These are phyloP conservation scores for Cladosporium oxysporum DNA, from an alignment of 2,329 filamentous ascomycete species.

Conservation along the genomic window DNA sequence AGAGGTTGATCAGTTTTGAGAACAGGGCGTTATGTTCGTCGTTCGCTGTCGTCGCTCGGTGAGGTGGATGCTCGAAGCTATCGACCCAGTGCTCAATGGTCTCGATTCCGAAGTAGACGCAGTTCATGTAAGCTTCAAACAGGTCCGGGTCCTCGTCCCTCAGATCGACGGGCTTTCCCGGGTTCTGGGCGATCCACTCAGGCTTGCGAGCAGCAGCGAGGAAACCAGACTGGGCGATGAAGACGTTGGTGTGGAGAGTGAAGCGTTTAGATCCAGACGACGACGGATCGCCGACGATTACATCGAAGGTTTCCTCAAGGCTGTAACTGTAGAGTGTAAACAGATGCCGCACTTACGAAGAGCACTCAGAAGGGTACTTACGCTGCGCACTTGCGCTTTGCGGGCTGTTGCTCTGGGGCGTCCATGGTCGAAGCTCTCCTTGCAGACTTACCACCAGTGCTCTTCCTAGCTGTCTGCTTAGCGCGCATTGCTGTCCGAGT, in stretches of 20 bases:
- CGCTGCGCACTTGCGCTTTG: background rate
- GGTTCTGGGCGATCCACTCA: background rate
- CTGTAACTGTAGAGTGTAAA: background rate
- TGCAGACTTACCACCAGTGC: background rate
- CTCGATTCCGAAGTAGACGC: background rate
- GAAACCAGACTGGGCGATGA: background rate
- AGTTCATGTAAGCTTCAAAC: background rate
- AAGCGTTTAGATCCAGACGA: background rate
- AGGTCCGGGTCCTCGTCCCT: background rate
- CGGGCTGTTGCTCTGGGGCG: background rate
- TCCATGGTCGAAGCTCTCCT: background rate
- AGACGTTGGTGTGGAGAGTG: background rate
- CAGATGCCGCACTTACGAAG: background rate
- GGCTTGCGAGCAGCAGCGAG: background rate
- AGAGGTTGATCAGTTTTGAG: background rate
- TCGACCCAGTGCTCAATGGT: background rate
- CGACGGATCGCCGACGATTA: background rate
- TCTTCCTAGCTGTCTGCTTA: background rate
- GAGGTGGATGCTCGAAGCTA: background rate
- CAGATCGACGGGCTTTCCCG: background rate
- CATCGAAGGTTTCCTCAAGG: background rate
- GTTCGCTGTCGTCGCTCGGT: background rate
- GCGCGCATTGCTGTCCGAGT: background rate
- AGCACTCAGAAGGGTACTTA: background rate
- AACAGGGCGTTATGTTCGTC: background rate